Evolutionary conservation across 1,139 yeast genomes (phyloP).

Genomic region (Candida albicans): DNA sequence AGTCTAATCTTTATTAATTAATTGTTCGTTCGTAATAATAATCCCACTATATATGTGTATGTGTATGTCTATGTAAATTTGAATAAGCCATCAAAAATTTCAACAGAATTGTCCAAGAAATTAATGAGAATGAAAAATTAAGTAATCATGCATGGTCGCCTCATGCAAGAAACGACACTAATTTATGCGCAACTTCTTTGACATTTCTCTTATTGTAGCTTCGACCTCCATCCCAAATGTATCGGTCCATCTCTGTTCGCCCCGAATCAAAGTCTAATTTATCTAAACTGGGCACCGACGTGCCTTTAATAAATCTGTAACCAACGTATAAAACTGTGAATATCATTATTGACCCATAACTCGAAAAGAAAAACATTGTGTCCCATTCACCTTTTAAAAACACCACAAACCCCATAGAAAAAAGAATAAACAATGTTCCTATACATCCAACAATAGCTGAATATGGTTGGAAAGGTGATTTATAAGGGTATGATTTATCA

Average conservation of each 20-base stretch:
- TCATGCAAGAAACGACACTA: slow-evolving; percentile 38
- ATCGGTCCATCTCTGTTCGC: slow-evolving; percentile 69
- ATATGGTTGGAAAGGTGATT: slow-evolving; percentile 77
- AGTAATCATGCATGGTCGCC: not conserved
- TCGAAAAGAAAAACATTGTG: slow-evolving; percentile 60
- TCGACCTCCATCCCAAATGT: slow-evolving; percentile 67
- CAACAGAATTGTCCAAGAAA: no score
- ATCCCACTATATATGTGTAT: no score
- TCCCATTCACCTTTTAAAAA: slow-evolving; percentile 65
- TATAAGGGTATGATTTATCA: slow-evolving; percentile 71
- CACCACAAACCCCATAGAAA: slow-evolving; percentile 71
- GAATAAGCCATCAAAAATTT: no score
- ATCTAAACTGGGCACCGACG: slow-evolving; percentile 60
- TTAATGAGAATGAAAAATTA: no score
- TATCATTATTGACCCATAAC: slow-evolving; percentile 63
- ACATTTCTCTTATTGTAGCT: slow-evolving; percentile 39
- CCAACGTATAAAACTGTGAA: slow-evolving; percentile 54
- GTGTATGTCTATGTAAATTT: no score
- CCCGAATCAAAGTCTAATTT: slow-evolving; percentile 78
- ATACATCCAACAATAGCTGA: slow-evolving; percentile 66
- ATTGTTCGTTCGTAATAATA: no score
- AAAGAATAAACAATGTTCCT: slow-evolving; percentile 53
- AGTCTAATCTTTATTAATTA: no score
- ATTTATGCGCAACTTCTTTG: slow-evolving; percentile 37
- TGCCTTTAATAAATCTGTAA: slow-evolving; percentile 56